A percentile compares a stretch with the other conserved stretches of the same genome.
Conservation (phyloP, 805 yeast genomes). For the Clavispora asparagi region DNA sequence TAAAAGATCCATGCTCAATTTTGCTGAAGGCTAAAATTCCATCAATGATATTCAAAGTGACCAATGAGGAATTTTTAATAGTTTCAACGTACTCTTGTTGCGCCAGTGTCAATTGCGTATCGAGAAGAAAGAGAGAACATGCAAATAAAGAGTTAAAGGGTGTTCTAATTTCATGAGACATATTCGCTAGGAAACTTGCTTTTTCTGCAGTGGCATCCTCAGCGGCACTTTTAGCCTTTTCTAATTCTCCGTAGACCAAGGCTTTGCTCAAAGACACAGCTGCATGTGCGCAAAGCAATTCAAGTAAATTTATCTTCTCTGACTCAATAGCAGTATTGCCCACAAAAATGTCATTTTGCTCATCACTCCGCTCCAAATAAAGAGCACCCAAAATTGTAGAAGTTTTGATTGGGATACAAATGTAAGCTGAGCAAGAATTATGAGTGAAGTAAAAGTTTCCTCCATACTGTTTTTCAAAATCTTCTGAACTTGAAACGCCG, state of each 20-base stretch:
- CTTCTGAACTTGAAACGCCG: constrained; percentile 28
- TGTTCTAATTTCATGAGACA: constrained; percentile 55
- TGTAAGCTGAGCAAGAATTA: constrained; percentile 27
- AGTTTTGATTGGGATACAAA: constrained; percentile 44
- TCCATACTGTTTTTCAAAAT: constrained; percentile 29
- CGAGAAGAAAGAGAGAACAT: constrained; percentile 45
- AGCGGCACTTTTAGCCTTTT: constrained; percentile 37
- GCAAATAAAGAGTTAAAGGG: constrained; percentile 50
- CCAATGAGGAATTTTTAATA: constrained; percentile 45
- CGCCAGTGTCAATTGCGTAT: constrained; percentile 38
- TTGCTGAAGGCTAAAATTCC: constrained; percentile 52
- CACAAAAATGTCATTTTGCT: constrained; percentile 5
- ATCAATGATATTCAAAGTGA: constrained; percentile 47
- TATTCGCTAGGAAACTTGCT: constrained; percentile 48
- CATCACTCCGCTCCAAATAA: constrained; percentile 31
- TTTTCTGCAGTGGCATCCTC: constrained; percentile 52
- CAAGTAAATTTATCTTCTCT: constrained; percentile 34
- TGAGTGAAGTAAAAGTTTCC: constrained; percentile 38
- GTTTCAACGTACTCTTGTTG: constrained; percentile 51
- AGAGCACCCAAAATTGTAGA: constrained; percentile 40
- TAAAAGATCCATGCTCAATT: constrained; percentile 50
- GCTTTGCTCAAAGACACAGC: constrained; percentile 48
- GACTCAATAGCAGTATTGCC: constrained; percentile 17
- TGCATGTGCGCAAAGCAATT: constrained; percentile 46
- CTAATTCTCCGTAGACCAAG: constrained; percentile 42